phyloP scores from a whole-genome alignment of 1,284 basidiomycete species.

The Ganoderma lingzhi region DNA sequence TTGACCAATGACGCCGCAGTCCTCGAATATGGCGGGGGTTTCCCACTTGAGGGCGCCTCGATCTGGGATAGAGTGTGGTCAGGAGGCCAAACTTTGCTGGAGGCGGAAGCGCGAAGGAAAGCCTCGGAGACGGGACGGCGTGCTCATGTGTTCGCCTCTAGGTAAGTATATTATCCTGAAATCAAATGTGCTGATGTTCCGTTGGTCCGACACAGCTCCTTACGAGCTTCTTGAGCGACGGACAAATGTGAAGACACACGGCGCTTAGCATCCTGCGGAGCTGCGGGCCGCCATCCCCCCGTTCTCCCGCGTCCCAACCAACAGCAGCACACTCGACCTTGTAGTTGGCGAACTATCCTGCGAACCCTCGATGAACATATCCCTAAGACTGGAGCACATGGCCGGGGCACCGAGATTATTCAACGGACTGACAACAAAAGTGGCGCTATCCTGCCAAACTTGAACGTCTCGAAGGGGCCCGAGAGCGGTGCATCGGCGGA shows the following conservation, averaged over 20 bases:
- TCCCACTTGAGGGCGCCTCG: slow-evolving; percentile 17
- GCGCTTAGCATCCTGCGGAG: background rate
- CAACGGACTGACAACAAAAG: background rate
- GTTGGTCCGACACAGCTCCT: background rate
- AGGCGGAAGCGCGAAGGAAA: slow-evolving; percentile 27
- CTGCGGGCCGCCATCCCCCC: background rate
- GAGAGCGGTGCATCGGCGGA: background rate
- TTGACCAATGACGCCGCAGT: background rate
- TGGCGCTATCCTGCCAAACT: background rate
- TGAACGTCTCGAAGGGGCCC: background rate
- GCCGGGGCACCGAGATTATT: background rate
- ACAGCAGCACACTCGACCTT: too few relatives aligned
- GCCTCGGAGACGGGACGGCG: slow-evolving; percentile 12
- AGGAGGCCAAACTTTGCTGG: slow-evolving; percentile 19
- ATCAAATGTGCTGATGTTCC: slow-evolving; percentile 22
- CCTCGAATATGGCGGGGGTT: background rate
- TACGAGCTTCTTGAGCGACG: background rate
- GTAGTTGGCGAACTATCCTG: too few relatives aligned
- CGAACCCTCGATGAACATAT: too few relatives aligned
- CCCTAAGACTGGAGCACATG: background rate
- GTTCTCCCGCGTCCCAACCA: background rate
- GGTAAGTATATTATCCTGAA: slow-evolving; percentile 6
- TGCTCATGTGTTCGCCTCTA: slow-evolving; percentile 27
- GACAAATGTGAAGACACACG: background rate
- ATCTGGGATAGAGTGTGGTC: slow-evolving; percentile 25